Evolutionary conservation across 1,284 basidiomycete genomes (phyloP), one percentile per base, ranked within the genome.

Genomic region (Neolentinus lepideus): DNA sequence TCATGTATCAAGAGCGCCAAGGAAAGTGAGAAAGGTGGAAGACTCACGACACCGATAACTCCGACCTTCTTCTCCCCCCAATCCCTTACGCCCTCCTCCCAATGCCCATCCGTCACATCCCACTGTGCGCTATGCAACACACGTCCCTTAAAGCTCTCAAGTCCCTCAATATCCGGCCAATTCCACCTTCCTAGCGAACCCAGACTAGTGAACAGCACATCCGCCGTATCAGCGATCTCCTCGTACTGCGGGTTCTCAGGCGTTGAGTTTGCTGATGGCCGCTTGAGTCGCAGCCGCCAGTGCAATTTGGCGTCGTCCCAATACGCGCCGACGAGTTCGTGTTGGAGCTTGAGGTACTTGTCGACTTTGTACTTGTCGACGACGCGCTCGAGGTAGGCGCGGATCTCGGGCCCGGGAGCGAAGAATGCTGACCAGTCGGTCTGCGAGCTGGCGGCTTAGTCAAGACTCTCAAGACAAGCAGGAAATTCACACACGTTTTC

Each of bases 391-490:
- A 85, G 65, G 62, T 85, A 82, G 2, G 66, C 63, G 29, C 69
- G 75, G 47, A 85, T 84, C 65, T 86, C 83, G 2, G 74, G 67
- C 1, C 82, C 82, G 2, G 78, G 70, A 1, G 82, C 75, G 58
- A 82, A 85, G 66, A 83, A 84, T 12, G 74, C 64, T 4, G 80
- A 81, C 83, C 82, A 84, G 61, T 82, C 70, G 12, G 72, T 74
- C 78, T 83, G 31, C 14, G 26, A 43, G 43, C 10, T n/a, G n/a
- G n/a, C 19, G 43, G 43, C 6, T 6, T 46, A 25, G 10, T 12
- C 29, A 31, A 31, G 29, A 31, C 29, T n/a, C n/a, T n/a, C n/a
- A 12, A 31, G 29, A 4, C 29, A 33, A 11, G 9, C 48, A 52
- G 38, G 11, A 9, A 3, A 35, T 22, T 22, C 56, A 43, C 67